phyloP scores from a whole-genome alignment of 1,139 yeast species.

The Barnettozyma hawaiiensis region DNA sequence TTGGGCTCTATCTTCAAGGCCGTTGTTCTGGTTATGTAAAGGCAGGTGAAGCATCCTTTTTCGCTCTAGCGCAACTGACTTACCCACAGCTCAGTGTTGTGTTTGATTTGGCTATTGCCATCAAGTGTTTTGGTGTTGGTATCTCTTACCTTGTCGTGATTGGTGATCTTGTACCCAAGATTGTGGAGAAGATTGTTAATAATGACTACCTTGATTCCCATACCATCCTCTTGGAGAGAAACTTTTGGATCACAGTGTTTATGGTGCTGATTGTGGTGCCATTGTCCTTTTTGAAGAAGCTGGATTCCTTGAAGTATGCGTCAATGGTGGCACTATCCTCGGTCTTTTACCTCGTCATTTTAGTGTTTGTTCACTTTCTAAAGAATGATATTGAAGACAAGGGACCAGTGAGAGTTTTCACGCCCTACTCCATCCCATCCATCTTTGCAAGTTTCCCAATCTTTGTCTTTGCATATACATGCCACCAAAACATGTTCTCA shows the following conservation, averaged over 20 bases:
- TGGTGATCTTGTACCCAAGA: conserved; percentile 74
- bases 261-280: conserved; percentile 54
- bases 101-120: conserved; percentile 85
- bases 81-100: conserved; percentile 77
- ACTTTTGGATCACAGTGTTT: conserved; percentile 60
- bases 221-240: conserved; percentile 38
- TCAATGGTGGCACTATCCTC: conserved; percentile 64
- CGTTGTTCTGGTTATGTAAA: conserved; percentile 54
- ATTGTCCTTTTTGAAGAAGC: conserved; percentile 54
- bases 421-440: conserved; percentile 33
- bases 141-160: conserved; percentile 69
- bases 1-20: conserved; percentile 71
- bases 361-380: conserved; percentile 54
- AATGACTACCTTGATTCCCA: conserved; percentile 18
- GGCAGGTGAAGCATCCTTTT: conserved; percentile 74
- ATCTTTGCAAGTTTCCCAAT: conserved; percentile 55
- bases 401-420: conserved; percentile 35
- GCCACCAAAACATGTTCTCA: conserved; percentile 78
- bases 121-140: conserved; percentile 84
- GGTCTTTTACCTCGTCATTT: conserved; percentile 57
- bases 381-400: conserved; percentile 36
- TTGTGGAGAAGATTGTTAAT: conserved; percentile 40
- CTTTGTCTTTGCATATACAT: conserved; percentile 74
- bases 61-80: conserved; percentile 69
- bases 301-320: conserved; percentile 66